A percentile compares a stretch with the other conserved stretches of the same genome.
phyloP scores from a whole-genome alignment of 2,329 filamentous ascomycete species.

The Alternaria triticimaculans region DNA sequence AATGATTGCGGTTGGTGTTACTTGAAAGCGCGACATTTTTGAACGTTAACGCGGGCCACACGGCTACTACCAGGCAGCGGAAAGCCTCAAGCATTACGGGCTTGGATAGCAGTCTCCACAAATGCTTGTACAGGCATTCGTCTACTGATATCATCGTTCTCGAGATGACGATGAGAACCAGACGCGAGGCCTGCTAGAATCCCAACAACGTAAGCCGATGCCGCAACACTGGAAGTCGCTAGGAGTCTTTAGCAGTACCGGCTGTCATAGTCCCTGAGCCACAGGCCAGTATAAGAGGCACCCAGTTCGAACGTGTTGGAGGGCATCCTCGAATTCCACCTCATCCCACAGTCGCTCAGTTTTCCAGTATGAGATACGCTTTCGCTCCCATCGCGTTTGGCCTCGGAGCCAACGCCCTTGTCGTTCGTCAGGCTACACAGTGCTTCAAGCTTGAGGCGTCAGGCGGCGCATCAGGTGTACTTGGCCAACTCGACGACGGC shows the following conservation, averaged over 20 bases:
- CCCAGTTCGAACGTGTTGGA: neutral
- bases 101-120: conserved; percentile 1
- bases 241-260: neutral
- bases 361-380: conserved; percentile 30
- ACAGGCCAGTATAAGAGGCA: neutral
- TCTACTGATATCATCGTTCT: conserved; percentile 23
- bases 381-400: conserved; percentile 26
- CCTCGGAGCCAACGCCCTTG: conserved; percentile 32
- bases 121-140: conserved; percentile 9
- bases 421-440: conserved; percentile 25
- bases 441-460: conserved; percentile 27
- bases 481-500: conserved; percentile 68
- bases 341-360: conserved; percentile 6
- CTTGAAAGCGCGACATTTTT: conserved; percentile 15
- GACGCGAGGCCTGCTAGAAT: neutral
- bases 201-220: conserved; percentile 8
- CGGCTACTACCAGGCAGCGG: neutral
- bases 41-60: neutral
- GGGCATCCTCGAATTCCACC: neutral
- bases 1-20: conserved; percentile 24
- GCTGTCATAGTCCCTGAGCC: conserved; percentile 10
- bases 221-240: neutral
- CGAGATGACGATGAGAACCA: conserved; percentile 7
- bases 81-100: neutral
- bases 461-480: conserved; percentile 52